A percentile compares a stretch with the other conserved stretches of the same genome.
Evolutionary conservation across 805 yeast species (phyloP).

Genomic region (Candida maltosa): DNA sequence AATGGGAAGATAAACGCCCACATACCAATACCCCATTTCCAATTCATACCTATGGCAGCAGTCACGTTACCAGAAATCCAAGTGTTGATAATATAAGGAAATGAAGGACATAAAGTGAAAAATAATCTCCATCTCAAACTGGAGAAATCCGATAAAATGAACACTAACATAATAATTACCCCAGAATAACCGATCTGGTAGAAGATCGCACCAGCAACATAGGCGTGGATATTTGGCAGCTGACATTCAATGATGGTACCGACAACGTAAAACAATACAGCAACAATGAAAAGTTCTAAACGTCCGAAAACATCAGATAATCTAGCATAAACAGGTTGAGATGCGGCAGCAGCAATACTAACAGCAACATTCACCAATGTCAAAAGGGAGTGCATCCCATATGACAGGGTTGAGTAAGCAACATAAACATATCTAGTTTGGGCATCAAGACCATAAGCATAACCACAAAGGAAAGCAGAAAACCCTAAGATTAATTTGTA

Average conservation of each 20-base stretch:
- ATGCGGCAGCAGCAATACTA: slow-evolving; percentile 62
- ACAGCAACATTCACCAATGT: slow-evolving; percentile 59
- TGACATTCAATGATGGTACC: slow-evolving; percentile 66
- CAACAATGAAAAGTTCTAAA: slow-evolving; percentile 44
- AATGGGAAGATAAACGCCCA: slow-evolving; percentile 78
- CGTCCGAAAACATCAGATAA: slow-evolving; percentile 69
- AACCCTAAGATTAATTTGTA: slow-evolving; percentile 42
- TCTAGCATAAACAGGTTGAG: slow-evolving; percentile 63
- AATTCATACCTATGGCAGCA: slow-evolving; percentile 34
- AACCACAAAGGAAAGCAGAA: slow-evolving; percentile 52
- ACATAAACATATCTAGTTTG: slow-evolving; percentile 42
- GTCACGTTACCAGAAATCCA: slow-evolving; percentile 70
- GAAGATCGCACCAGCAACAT: slow-evolving; percentile 62
- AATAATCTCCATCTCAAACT: slow-evolving; percentile 68
- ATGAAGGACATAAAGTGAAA: slow-evolving; percentile 61
- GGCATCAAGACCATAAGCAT: slow-evolving; percentile 58
- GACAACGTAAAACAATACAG: slow-evolving; percentile 53
- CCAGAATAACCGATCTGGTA: slow-evolving; percentile 59
- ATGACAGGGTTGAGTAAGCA: slow-evolving; percentile 53
- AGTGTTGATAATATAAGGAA: slow-evolving; percentile 73
- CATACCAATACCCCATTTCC: slow-evolving; percentile 79
- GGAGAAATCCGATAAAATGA: slow-evolving; percentile 65
- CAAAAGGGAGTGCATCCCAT: slow-evolving; percentile 49
- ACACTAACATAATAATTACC: slow-evolving; percentile 50
- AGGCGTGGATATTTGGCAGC: slow-evolving; percentile 53